phyloP scores from a whole-genome alignment of 129 eudicot species.

The Tagetes patula region DNA sequence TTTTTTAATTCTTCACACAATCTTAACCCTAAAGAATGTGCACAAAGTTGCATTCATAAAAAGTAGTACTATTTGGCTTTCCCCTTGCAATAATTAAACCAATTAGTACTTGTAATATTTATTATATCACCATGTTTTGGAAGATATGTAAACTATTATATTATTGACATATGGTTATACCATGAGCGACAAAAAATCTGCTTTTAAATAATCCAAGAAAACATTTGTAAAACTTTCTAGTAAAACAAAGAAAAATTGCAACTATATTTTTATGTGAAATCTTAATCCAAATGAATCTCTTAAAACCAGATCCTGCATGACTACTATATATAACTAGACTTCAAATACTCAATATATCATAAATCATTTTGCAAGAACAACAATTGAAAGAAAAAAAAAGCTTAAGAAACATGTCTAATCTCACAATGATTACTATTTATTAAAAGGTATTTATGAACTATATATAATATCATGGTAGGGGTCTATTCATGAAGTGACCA shows the following conservation, averaged over 20 bases:
- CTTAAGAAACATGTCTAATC: background rate
- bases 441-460: background rate
- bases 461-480: background rate
- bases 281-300: background rate
- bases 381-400: background rate
- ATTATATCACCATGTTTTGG: background rate
- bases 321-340: background rate
- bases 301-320: background rate
- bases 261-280: background rate
- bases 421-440: background rate
- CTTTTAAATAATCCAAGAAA: no score
- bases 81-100: background rate
- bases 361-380: background rate
- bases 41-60: slow-evolving; percentile 9
- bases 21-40: slow-evolving; percentile 28
- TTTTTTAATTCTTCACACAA: slow-evolving; percentile 39
- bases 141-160: background rate
- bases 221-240: no score
- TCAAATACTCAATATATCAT: background rate
- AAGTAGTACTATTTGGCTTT: background rate
- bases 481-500: background rate
- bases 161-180: background rate
- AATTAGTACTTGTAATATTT: background rate
- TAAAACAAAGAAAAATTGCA: background rate
- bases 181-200: background rate